A percentile compares a stretch with the other conserved stretches of the same genome.
Evolutionary conservation across 257 asterid species (phyloP).

Genomic region (Asclepias syriaca): DNA sequence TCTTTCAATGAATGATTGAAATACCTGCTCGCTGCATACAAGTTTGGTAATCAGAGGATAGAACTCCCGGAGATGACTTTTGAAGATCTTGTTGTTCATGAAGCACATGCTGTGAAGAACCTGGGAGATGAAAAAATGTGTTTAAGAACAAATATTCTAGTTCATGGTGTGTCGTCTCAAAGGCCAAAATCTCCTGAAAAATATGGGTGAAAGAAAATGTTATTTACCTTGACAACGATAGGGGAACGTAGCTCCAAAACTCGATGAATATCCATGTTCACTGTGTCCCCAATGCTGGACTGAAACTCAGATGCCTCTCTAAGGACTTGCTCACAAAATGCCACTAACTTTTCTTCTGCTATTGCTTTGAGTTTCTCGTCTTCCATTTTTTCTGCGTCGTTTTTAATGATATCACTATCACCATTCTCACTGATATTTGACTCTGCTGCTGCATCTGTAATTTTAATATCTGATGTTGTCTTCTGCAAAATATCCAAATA

Average conservation of each 20-base stretch:
- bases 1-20: not conserved
- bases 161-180: not conserved
- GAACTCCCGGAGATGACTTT: conserved; percentile 73
- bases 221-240: conserved; percentile 72
- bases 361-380: conserved; percentile 65
- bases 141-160: not conserved
- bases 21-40: conserved; percentile 96
- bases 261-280: conserved; percentile 80
- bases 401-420: conserved; percentile 9
- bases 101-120: conserved; percentile 81
- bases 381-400: conserved; percentile 25
- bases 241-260: conserved; percentile 95
- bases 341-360: conserved; percentile 84
- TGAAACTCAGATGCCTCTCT: conserved; percentile 91
- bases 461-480: conserved; percentile 46
- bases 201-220: not conserved
- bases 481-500: conserved; percentile 89
- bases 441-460: conserved; percentile 16
- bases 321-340: conserved; percentile 88
- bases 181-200: not conserved
- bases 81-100: conserved; percentile 74
- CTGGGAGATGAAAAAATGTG: conserved; percentile 42
- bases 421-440: conserved; percentile 20
- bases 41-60: conserved; percentile 92
- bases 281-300: conserved; percentile 70